These are phyloP conservation scores for Kodamaea jinghongensis DNA, from an alignment of 805 yeast genomes.

Conservation along the genomic window DNA sequence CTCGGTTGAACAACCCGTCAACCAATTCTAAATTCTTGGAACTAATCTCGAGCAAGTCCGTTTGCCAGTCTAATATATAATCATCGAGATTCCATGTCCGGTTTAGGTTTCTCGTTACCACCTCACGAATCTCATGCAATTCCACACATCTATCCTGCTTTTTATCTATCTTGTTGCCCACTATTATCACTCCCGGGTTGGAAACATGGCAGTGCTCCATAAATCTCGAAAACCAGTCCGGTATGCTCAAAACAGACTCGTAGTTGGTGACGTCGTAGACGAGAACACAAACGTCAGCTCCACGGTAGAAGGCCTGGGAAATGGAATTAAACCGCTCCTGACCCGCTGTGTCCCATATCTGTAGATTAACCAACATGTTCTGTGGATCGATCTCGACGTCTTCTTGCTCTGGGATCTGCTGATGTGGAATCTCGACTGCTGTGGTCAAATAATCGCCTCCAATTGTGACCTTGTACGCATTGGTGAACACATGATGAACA, in stretches of 20 bases:
- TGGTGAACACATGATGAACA: slow-evolving; percentile 52
- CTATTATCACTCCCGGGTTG: slow-evolving; percentile 47
- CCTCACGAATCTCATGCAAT: slow-evolving; percentile 32
- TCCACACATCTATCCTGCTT: slow-evolving; percentile 33
- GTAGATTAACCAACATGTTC: slow-evolving; percentile 37
- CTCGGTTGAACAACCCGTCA: slow-evolving; percentile 32
- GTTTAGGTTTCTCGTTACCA: slow-evolving; percentile 21
- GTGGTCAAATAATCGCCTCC: slow-evolving; percentile 59
- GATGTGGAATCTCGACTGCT: slow-evolving; percentile 17
- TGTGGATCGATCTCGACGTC: slow-evolving; percentile 5
- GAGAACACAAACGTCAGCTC: slow-evolving; percentile 53
- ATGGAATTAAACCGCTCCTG: slow-evolving; percentile 49
- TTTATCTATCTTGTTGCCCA: slow-evolving; percentile 52
- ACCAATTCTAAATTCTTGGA: slow-evolving; percentile 32
- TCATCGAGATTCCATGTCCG: slow-evolving; percentile 18
- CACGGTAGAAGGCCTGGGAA: slow-evolving; percentile 55
- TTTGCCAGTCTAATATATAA: slow-evolving; percentile 33
- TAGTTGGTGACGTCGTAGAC: slow-evolving; percentile 55
- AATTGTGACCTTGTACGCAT: slow-evolving; percentile 56
- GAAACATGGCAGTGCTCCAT: slow-evolving; percentile 47
- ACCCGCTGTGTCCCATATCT: slow-evolving; percentile 55
- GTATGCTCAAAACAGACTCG: slow-evolving; percentile 46
- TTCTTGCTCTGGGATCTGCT: not conserved
- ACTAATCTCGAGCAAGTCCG: slow-evolving; percentile 32
- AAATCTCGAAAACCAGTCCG: slow-evolving; percentile 49